phyloP scores from a whole-genome alignment of 192 early-diverging fungal species.

The Coemansia asiatica region DNA sequence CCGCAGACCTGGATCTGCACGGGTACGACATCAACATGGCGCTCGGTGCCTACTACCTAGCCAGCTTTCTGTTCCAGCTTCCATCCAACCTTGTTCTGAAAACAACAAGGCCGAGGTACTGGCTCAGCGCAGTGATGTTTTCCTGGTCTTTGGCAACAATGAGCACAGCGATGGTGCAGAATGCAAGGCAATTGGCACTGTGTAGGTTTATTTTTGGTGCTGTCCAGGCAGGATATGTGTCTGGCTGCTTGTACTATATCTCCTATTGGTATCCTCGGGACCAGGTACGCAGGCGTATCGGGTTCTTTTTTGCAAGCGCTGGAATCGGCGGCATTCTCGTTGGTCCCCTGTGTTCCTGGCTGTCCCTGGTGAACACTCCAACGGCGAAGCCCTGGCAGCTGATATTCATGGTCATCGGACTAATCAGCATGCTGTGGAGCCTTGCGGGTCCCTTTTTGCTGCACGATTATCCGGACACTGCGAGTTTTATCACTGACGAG shows the following conservation, averaged over 20 bases:
- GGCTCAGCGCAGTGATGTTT: slow-evolving; percentile 39
- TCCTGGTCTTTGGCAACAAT: slow-evolving; percentile 40
- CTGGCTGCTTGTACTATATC: slow-evolving; percentile 51
- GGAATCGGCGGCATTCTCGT: slow-evolving; percentile 40
- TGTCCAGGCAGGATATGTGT: slow-evolving; percentile 46
- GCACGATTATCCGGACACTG: slow-evolving; percentile 43
- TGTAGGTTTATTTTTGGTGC: slow-evolving; percentile 46
- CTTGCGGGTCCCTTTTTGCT: slow-evolving; percentile 29
- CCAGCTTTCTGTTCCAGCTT: slow-evolving; percentile 46
- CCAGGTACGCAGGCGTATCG: slow-evolving; percentile 39
- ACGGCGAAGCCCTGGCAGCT: slow-evolving; percentile 28
- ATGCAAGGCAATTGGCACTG: slow-evolving; percentile 14
- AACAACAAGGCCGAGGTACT: slow-evolving; percentile 25
- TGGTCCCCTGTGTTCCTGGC: slow-evolving; percentile 37
- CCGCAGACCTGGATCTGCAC: slow-evolving; percentile 24
- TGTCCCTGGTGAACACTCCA: slow-evolving; percentile 13
- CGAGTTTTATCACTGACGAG: slow-evolving; percentile 31
- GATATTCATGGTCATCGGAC: slow-evolving; percentile 35
- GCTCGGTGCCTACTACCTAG: slow-evolving; percentile 44
- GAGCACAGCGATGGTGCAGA: slow-evolving; percentile 20
- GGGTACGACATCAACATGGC: slow-evolving; percentile 41
- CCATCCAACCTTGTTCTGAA: slow-evolving; percentile 51
- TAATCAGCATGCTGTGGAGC: slow-evolving; percentile 34
- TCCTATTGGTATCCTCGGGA: slow-evolving; percentile 51
- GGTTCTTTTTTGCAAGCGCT: slow-evolving; percentile 47